Evolutionary conservation across 106 monocot species (phyloP), one percentile per base, ranked within the genome.

Genomic region (Dendrobium huoshanense): DNA sequence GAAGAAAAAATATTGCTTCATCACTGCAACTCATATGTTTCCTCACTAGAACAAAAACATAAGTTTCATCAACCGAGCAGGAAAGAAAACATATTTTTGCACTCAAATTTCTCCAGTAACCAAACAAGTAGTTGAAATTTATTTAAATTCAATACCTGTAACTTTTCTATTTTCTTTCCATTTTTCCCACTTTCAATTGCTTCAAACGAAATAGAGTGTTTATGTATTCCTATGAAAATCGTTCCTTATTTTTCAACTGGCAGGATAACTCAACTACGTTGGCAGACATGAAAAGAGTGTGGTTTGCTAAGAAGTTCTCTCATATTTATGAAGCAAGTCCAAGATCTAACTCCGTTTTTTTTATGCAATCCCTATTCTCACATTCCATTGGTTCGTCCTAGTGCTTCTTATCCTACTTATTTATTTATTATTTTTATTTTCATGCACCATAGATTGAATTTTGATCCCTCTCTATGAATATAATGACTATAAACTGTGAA

Each of bases 321-420:
- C 93, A 86, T 75, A 83, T 95, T 37, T 95, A 81, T 67, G 92
- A 93, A 72, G 86, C 85, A 5, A 85, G 80, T 41, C 92, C 95
- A 11, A 85, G 55, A 20, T 33, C 72, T 15, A 88, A 93, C 24
- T 79, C 79, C 0, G 91, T 80, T 22, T 83, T 89, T 41, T 95
- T 95, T 80, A 93, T 95, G 91, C 92, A 95, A 78, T 83, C 87
- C 49, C 88, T 95, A 7, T 95, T 85, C 85, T 47, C 89, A 3
- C 86, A 93, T 85, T 87, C 83, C 74, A 89, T 93, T 9, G 67
- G 95, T 93, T 76, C 15, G 73, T 58, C 48, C 41, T 27, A 24
- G 41, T 45, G 43, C 67, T 33, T 67, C 41, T 65, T 67, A 41
- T 2, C 37, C 41, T 37, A 22, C 41, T 78, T 31, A 20, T 65